Evolutionary conservation across 129 eudicot species (phyloP), one percentile per base, ranked within the genome.

Genomic region (Rutidosis leptorrhynchoides): DNA sequence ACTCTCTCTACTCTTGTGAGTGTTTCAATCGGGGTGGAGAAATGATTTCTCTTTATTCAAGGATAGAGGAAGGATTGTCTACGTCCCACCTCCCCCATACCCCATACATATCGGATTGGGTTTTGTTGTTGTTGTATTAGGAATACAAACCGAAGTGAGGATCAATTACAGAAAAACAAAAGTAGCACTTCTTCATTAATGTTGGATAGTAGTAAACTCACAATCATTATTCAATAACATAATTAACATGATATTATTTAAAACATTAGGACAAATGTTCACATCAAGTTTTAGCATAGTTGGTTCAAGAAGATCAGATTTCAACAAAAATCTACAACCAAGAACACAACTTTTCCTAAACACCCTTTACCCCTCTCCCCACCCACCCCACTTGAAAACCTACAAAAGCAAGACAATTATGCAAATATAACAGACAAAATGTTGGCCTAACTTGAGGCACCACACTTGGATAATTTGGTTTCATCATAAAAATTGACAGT

Each of bases 201-300:
- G 27, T 48, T 32, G 59, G 29, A 35, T 33, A 17, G 68, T 30
- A 24, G 16, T 42, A 48, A 19, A 64, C 54, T 28, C 6, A 15
- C 62, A 29, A 51, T 67, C 72, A 70, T 64, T 60, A 60, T 48
- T 49, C 22, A 54, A 10, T 21, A 14, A 37, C 7, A 60, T 29
- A 19, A 51, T 51, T 21, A 14, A 37, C 7, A 60, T 29, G 14
- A 51, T 51, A 51, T 52, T 52, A 75, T 59, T 68, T 30, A 30
- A 59, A 60, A 48, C 69, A 75, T 68, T 37, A 35, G 58, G 70
- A 23, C 79, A 75, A 37, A 60, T 60, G 79, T 75, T 49, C 26
- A 75, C 74, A 75, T 75, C 74, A 75, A 59, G 43, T 42, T 67
- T 59, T 30, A 45, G 53, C 73, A 74, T 64, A 53, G 49, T 40